Base-by-base conservation (phyloP, 73 alveolate genomes). In the Tetrahymena borealis region DNA sequence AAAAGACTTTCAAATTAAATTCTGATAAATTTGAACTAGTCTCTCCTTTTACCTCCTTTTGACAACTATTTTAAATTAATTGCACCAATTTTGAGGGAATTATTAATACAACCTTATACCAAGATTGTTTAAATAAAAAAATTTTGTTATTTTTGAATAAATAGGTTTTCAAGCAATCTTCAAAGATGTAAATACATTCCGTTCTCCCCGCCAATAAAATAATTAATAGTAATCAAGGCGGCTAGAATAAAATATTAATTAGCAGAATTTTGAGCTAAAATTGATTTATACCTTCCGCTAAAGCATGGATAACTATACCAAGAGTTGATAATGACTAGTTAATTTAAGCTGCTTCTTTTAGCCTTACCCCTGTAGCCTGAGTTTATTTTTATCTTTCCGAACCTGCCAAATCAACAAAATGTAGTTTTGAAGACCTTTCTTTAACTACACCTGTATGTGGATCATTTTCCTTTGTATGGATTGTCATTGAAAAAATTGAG, bases 231-330 rank as follows among this genome's bases (percentile, higher is more conserved):
- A n/a, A n/a, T 60, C 18, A 7, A 24, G 35, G 28, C n/a, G 28
- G 0, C 32, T 7, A 60, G 35, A 20, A 3, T n/a, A 13, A 3
- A n/a, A 8, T 20, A 60, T 91, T 97, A n/a, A n/a, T n/a, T n/a
- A n/a, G n/a, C n/a, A n/a, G 99, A 99, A 38, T 98, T 99, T 96
- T 96, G 98, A n/a, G n/a, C n/a, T 78, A 93, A 93, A 79, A 42
- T 36, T 91, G 91, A 18, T 96, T 96, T 40, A 94, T 95, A 33
- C 93, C 90, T 90, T 98, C 99, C 36, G 99, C 97, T 16, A 99
- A 97, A 0, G 99, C 99, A 32, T 98, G 99, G 20, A 99, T 99
- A 32, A 98, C 99, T 95, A 98, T 98, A 92, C 99, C 99, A 94
- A 99, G 92, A 94, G 98, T 99, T 24, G 99, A 94, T 90, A 99